Conservation (phyloP, 208 protist genomes). For the Leptomonas pyrrhocoris region DNA sequence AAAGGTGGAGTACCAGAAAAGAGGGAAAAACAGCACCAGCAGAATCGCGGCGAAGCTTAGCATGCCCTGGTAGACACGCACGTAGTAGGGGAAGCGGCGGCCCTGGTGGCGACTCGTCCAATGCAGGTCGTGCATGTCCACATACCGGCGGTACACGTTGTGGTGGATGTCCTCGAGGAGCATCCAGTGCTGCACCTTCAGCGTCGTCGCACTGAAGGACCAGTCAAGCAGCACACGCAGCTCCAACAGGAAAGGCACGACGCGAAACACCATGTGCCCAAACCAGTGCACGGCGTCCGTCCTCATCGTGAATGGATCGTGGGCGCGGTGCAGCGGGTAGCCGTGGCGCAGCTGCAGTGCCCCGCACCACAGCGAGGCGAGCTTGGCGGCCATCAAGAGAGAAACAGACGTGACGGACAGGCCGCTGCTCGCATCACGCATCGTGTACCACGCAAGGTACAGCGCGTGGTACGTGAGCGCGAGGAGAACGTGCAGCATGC, state of each 20-base stretch:
- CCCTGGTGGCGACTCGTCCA: constrained; percentile 47
- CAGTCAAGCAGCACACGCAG: constrained; percentile 80
- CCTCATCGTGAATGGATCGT: constrained; percentile 60
- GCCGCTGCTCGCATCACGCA: background rate
- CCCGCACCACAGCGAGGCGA: constrained; percentile 53
- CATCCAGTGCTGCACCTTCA: constrained; percentile 82
- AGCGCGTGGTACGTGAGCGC: constrained; percentile 35
- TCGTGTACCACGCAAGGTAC: constrained; percentile 46
- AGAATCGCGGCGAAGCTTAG: constrained; percentile 60
- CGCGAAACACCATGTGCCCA: constrained; percentile 51
- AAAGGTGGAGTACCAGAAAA: constrained; percentile 85
- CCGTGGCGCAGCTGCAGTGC: constrained; percentile 55
- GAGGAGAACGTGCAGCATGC: constrained; percentile 37
- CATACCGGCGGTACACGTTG: constrained; percentile 60
- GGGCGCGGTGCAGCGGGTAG: constrained; percentile 50
- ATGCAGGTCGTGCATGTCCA: constrained; percentile 66
- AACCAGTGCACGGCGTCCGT: constrained; percentile 57
- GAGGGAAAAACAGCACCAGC: constrained; percentile 58
- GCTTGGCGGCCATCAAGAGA: constrained; percentile 40
- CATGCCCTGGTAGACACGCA: constrained; percentile 60
- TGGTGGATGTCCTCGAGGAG: constrained; percentile 81
- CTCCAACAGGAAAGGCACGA: constrained; percentile 81
- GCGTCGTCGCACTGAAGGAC: constrained; percentile 60
- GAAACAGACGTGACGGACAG: constrained; percentile 26
- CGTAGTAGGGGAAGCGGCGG: constrained; percentile 47